Evolutionary conservation across 2,329 filamentous ascomycete species (phyloP), one percentile per base, ranked within the genome.

Genomic region (Talaromyces pinophilus): DNA sequence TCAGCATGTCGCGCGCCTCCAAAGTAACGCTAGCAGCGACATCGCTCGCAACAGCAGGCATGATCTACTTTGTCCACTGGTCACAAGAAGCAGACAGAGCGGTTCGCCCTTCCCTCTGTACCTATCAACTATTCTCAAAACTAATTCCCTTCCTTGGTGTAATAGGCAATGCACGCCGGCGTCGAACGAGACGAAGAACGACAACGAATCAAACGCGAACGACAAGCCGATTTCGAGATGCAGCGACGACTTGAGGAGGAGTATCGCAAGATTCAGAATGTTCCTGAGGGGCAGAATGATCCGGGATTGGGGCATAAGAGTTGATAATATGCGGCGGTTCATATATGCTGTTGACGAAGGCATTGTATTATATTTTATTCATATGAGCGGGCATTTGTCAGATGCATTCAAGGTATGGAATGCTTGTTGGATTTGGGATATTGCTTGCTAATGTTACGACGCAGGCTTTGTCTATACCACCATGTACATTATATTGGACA

Each of bases 181-280:
- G 95, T 99, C 50, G 83, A 98, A 70, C 91, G 94, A 70, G 95
- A 99, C 75, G 91, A 97, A 84, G 94, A 98, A 76, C 92, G 96
- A 75, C 93, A 97, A 77, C 88, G 91, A 55, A 78, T 97, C 70
- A 97, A 97, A 81, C 86, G 87, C 71, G 95, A 99, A 78, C 89
- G 95, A 67, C 92, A 96, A 78, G 87, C 93, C 62, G 95, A 99
- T 76, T 99, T 99, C 74, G 93, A 98, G 70, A 88, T 96, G 86
- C 95, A 99, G 77, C 87, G 85, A 69, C 86, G 86, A 6, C 82
- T 99, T 59, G 93, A 98, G 80, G 87, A 90, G 73, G 92, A 99
- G 78, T 98, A 97, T 79, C 89, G 90, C 77, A 94, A 94, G 78
- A 84, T 93, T 38, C 95, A 99, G 81, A 91, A 83, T 4, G 93